Conservation (phyloP, 345 rosid genomes). For the Nephelium lappaceum region DNA sequence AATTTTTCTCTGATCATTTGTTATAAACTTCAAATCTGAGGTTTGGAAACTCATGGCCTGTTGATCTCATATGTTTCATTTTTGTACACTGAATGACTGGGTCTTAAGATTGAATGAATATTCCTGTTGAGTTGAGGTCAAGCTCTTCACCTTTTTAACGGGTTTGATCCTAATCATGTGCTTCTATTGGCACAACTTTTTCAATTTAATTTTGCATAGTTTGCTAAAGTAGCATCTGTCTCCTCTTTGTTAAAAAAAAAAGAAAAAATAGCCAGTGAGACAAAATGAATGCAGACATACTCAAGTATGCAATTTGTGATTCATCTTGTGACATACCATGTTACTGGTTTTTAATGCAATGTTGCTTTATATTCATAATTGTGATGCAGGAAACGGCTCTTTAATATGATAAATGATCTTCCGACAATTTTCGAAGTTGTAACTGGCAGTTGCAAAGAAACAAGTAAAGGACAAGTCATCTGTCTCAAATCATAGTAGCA, state of each 20-base stretch:
- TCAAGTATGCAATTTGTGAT: neutral
- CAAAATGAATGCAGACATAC: neutral
- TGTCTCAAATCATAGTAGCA: conserved; percentile 50
- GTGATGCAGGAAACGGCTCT: conserved; percentile 61
- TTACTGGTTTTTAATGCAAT: neutral
- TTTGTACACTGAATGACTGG: neutral
- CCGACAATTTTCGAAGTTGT: conserved; percentile 73
- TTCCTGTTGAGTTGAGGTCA: neutral
- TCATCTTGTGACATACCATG: neutral
- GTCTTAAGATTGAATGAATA: neutral
- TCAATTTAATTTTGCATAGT: neutral
- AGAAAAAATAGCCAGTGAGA: neutral
- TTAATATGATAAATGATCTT: conserved; percentile 69
- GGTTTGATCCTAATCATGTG: conserved; percentile 2
- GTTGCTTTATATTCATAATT: conserved; percentile 8
- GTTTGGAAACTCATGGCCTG: neutral
- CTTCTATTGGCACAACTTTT: neutral
- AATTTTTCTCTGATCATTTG: neutral
- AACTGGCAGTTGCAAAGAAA: conserved; percentile 53
- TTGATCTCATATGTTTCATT: neutral
- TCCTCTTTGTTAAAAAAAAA: neutral
- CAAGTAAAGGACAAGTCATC: conserved; percentile 58
- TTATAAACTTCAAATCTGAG: neutral
- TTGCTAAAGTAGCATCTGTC: neutral
- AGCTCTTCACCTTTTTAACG: neutral